Conservation (phyloP, 1,139 yeast genomes). For the Geotrichum fermentans region DNA sequence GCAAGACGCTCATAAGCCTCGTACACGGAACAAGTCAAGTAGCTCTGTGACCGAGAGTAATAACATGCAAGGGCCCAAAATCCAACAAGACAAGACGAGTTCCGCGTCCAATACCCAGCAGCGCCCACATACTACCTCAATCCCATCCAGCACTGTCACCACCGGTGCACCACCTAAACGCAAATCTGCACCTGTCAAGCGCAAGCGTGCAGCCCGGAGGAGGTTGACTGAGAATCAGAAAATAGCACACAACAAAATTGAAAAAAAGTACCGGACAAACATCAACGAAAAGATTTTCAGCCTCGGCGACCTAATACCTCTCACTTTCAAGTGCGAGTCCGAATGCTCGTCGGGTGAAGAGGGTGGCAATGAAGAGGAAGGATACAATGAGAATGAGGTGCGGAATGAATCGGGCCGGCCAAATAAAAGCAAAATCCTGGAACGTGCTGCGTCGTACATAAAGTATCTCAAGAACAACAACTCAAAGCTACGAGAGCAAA, state of each 20-base stretch:
- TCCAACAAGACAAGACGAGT: too few relatives aligned
- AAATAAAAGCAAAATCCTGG: slow-evolving; percentile 16
- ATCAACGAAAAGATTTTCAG: too few relatives aligned
- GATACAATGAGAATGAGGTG: not conserved
- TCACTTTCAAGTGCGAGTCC: not conserved
- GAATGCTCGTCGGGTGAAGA: not conserved
- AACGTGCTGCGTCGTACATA: slow-evolving; percentile 15
- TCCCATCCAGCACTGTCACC: not conserved
- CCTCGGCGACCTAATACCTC: not conserved
- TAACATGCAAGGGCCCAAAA: too few relatives aligned
- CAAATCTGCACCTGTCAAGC: slow-evolving; percentile 16
- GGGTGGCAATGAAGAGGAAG: too few relatives aligned
- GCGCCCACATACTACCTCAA: too few relatives aligned
- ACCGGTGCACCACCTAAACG: not conserved
- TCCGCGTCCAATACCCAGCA: too few relatives aligned
- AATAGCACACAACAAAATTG: not conserved
- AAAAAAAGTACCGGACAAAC: not conserved
- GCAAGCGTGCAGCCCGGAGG: slow-evolving; percentile 40
- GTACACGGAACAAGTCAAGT: not conserved
- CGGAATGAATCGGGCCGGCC: too few relatives aligned
- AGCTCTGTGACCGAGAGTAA: not conserved
- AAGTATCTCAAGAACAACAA: slow-evolving; percentile 10
- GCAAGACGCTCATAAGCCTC: not conserved
- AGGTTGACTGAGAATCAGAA: not conserved
- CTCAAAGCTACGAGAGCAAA: slow-evolving; percentile 2